Evolutionary conservation across 1,284 basidiomycete genomes (phyloP), one percentile per base, ranked within the genome.

Genomic region (Trametes versicolor): DNA sequence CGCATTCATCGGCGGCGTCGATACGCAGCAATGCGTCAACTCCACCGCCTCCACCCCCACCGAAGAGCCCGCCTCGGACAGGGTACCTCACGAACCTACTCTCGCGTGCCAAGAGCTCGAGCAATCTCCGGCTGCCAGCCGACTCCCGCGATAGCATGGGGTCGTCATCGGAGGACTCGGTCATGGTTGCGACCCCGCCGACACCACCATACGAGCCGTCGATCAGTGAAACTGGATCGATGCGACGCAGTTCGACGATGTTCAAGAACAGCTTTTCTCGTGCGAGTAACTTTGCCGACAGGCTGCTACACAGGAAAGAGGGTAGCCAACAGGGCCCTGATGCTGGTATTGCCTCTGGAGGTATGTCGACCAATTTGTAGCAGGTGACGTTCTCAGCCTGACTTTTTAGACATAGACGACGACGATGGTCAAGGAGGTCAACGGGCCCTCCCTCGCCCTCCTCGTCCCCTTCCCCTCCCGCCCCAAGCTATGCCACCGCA

Each of bases 131-230:
- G 3, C 61, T 72, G 62, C 69, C 73, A 15, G 21, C 37, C 0
- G 74, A 74, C 19, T 71, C 75, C 13, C 73, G 77, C 25, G 66
- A 73, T 23, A 79, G 78, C 64, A 60, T 75, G 47, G 75, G 74
- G 32, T 78, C 78, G 10, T 77, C 77, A 1, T 76, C 74, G 12
- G 77, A 78, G 48, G 76, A 77, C 41, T 76, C 76, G 5, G 73
- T 70, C 17, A 65, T 74, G 52, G 71, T 77, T 27, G 68, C 77
- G 9, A 74, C 73, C 36, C 76, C 78, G 5, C 74, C 77, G 3
- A 75, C 77, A 9, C 74, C 76, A 41, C 75, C 74, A 2, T 71
- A 72, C 55, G 70, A 74, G 53, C 17, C 59, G 19, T 62, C 60
- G 58, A 25, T 51, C 9, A 65, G 25, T 32, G 64, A 67, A 19